Percentiles rank a stretch among this genome's conserved stretches.
phyloP scores from a whole-genome alignment of 768 basidiomycete species.

The Naganishia vishniacii region DNA sequence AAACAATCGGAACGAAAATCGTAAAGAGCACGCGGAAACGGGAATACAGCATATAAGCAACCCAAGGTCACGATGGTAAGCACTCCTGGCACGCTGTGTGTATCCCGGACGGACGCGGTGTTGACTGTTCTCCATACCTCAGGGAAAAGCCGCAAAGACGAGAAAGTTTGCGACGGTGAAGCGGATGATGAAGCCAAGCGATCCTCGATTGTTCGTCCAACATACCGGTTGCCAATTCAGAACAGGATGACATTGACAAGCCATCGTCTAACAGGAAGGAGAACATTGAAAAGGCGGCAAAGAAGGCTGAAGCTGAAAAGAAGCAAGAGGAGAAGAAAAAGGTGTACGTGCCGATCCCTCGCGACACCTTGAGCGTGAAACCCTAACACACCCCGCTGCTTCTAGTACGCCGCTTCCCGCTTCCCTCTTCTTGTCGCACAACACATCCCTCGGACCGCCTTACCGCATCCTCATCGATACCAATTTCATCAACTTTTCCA shows the following conservation, averaged over 20 bases:
- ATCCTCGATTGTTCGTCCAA: slow-evolving; percentile 72
- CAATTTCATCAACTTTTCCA: slow-evolving; percentile 97
- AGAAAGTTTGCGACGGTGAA: slow-evolving; percentile 92
- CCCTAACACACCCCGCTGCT: slow-evolving; percentile 30
- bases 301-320: slow-evolving; percentile 51
- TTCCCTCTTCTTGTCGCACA: slow-evolving; percentile 80
- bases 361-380: not conserved
- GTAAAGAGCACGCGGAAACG: not conserved
- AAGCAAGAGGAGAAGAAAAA: slow-evolving; percentile 44
- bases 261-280: slow-evolving; percentile 63
- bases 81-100: not conserved
- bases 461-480: slow-evolving; percentile 97
- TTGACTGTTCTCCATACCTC: not conserved
- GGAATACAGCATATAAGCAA: too few species aligned
- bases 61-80: not conserved
- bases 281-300: slow-evolving; percentile 81
- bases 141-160: slow-evolving; percentile 90
- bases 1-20: too few species aligned
- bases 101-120: too few species aligned
- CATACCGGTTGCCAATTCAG: not conserved
- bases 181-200: slow-evolving; percentile 86
- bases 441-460: slow-evolving; percentile 89
- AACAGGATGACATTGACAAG: not conserved
- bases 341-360: slow-evolving; percentile 60
- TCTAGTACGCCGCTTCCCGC: slow-evolving; percentile 73